These are phyloP conservation scores for Verticillium dahliae DNA, from an alignment of 2,329 filamentous ascomycete genomes.

Conservation along the genomic window DNA sequence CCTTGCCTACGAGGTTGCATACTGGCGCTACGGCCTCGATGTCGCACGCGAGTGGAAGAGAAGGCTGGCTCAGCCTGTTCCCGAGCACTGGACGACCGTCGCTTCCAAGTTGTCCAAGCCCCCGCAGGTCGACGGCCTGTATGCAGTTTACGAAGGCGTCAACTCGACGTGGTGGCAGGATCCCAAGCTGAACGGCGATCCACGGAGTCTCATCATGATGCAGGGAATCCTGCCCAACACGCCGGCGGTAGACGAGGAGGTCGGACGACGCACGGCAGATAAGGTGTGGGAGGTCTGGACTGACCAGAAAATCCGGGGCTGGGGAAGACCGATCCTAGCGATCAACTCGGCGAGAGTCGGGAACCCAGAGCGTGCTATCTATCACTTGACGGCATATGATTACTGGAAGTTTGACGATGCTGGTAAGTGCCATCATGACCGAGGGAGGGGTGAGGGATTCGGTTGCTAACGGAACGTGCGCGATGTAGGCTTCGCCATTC, in stretches of 20 bases:
- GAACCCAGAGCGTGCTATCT: conserved; percentile 31
- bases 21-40: conserved; percentile 54
- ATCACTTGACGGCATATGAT: conserved; percentile 32
- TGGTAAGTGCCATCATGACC: conserved; percentile 8
- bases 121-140: conserved; percentile 41
- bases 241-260: conserved; percentile 25
- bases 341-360: conserved; percentile 37
- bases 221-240: conserved; percentile 36
- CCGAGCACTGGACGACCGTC: conserved; percentile 39
- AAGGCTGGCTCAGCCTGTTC: conserved; percentile 34
- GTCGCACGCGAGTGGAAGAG: conserved; percentile 46
- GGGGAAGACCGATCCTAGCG: conserved; percentile 38
- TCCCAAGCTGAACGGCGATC: conserved; percentile 28
- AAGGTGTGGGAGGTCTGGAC: conserved; percentile 33
- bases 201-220: conserved; percentile 37
- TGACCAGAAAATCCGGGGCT: conserved; percentile 33
- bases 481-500: conserved; percentile 15
- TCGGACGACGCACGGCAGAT: conserved; percentile 27
- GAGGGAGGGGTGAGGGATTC: not conserved
- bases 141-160: conserved; percentile 48
- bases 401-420: conserved; percentile 35
- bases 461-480: not conserved
- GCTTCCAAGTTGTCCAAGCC: conserved; percentile 44
- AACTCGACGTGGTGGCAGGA: conserved; percentile 35
- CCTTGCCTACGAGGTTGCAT: conserved; percentile 52